A percentile compares a stretch with the other conserved stretches of the same genome.
Evolutionary conservation across 495 filamentous ascomycete species (phyloP).

Genomic region (Penicillium diatomitis): DNA sequence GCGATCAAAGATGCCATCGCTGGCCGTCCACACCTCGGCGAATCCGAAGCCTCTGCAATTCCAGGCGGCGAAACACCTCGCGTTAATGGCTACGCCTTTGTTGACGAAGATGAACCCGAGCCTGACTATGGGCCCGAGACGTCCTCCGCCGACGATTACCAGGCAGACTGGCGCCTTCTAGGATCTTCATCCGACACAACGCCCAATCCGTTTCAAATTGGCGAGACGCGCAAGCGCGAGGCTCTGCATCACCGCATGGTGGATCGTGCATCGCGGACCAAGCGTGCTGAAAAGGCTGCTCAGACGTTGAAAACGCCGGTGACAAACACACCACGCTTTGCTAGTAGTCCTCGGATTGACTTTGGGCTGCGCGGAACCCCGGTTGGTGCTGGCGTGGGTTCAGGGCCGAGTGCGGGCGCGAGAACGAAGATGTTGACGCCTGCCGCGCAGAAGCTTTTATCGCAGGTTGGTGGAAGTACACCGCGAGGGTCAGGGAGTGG

Average conservation of each 20-base stretch:
- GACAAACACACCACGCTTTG: constrained; percentile 61
- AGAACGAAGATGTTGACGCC: constrained; percentile 44
- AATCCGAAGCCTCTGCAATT: constrained; percentile 50
- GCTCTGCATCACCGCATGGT: constrained; percentile 85
- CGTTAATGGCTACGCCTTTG: constrained; percentile 88
- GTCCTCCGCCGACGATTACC: not conserved
- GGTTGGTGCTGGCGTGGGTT: constrained; percentile 1
- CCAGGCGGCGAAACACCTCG: constrained; percentile 70
- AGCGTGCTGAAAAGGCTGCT: constrained; percentile 46
- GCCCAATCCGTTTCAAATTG: constrained; percentile 75
- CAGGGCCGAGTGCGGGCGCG: not conserved
- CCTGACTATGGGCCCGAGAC: constrained; percentile 9
- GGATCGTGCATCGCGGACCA: constrained; percentile 67
- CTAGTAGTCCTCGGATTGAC: constrained; percentile 59
- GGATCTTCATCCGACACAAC: constrained; percentile 48
- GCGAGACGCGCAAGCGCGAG: constrained; percentile 68
- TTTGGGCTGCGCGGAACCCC: constrained; percentile 47
- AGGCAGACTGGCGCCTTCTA: constrained; percentile 33
- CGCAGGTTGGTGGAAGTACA: constrained; percentile 48
- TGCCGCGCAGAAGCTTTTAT: constrained; percentile 70
- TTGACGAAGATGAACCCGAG: constrained; percentile 67
- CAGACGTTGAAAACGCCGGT: constrained; percentile 45
- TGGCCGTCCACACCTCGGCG: constrained; percentile 53
- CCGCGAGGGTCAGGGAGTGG: constrained; percentile 17
- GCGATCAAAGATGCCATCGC: constrained; percentile 81